Percentiles rank a stretch among this genome's conserved stretches.
Evolutionary conservation across 352 stramenopile genomes (phyloP).

Genomic region (Phytophthora fragariaefolia): DNA sequence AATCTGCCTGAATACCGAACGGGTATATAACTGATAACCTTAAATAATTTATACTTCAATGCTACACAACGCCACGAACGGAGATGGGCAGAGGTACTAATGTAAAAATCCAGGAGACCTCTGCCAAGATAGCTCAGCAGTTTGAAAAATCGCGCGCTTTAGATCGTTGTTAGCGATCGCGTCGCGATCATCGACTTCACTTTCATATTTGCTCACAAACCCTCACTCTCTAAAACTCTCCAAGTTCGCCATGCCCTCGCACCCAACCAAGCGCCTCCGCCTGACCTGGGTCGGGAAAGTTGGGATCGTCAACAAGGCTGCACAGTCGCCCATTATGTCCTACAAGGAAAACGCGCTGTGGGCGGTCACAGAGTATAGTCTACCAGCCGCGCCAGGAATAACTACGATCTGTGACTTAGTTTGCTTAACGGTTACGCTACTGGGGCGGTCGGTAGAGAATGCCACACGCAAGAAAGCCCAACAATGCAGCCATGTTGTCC

Average conservation of each 20-base stretch:
- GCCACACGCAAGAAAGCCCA: not conserved
- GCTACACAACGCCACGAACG: no score
- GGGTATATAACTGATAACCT: no score
- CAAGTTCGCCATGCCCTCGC: not conserved
- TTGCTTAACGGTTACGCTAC: not conserved
- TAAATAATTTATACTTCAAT: no score
- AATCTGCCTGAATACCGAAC: no score
- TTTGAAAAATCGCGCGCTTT: no score
- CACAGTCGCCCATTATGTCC: not conserved
- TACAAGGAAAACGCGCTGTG: constrained; percentile 1
- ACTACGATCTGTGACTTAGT: not conserved
- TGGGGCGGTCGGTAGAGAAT: not conserved
- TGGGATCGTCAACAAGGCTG: not conserved
- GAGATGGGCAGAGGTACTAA: no score
- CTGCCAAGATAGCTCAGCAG: no score
- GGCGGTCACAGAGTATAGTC: constrained; percentile 2
- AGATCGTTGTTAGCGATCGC: no score
- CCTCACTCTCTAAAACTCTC: no score
- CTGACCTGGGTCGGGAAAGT: not conserved
- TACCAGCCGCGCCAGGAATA: not conserved
- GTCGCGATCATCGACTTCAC: no score
- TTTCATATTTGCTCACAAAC: not conserved
- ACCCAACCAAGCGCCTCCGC: constrained; percentile 3
- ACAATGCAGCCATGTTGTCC: not conserved
- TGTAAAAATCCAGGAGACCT: no score